Evolutionary conservation across 2,329 filamentous ascomycete genomes (phyloP), one percentile per base, ranked within the genome.

Genomic region (Hypoxylon sp.): DNA sequence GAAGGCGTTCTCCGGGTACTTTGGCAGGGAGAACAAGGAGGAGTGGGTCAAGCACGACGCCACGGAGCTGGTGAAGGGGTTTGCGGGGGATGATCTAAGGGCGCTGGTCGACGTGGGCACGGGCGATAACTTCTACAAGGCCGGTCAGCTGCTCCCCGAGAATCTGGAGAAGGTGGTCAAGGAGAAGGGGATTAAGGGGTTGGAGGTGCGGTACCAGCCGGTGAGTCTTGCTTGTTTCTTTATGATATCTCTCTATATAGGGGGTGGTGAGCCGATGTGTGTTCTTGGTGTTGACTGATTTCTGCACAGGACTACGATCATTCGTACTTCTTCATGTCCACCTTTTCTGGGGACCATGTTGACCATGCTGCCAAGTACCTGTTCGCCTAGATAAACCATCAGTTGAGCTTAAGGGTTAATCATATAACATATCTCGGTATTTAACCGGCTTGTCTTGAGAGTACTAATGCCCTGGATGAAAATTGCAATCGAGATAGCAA

Each of bases 301-400:
- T 19, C 6, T 13, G 4, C n/a, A 4, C 67, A 89, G 75, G 91
- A 86, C 56, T 97, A 99, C 69, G 94, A 99, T 71, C 94, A 99
- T 75, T 96, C 91, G 57, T 99, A 99, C 77, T 99, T 86, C 75
- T 97, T 96, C 74, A 95, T 99, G 78, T 87, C 92, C 25, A 86
- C 85, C 11, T 99, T 99, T 70, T 83, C 88, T 31, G 87, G 90
- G 66, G 92, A 97, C 64, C 94, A 99, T 73, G 82, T 97, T 62
- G 87, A 90, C 65, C 91, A 95, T 75, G 91, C 91, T 53, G 93
- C 92, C 61, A 96, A 94, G 78, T 87, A 91, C 69, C 75, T 97
- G 47, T 77, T 83, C 64, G 37, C 43, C 4, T 62, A 52, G 30
- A 20, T n/a, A 16, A 3, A 15, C 9, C 5, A n/a, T n/a, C 8